Conservation (phyloP, 495 filamentous ascomycete species). For the Astrothelium subdiscretum region DNA sequence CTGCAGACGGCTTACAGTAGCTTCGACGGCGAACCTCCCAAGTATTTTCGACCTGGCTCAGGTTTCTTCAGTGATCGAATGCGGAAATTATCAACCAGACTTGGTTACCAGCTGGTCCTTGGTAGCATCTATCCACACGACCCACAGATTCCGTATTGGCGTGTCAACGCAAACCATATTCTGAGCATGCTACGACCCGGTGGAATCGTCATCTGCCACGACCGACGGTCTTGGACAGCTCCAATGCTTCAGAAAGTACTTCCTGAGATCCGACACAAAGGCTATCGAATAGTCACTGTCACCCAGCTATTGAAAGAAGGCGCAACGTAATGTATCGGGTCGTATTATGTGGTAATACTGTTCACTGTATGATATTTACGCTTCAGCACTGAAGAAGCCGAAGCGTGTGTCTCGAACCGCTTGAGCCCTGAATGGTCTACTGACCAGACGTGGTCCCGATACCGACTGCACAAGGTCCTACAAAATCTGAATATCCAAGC, state of each 20-base stretch:
- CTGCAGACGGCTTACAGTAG: slow-evolving; percentile 31
- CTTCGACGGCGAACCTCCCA: slow-evolving; percentile 21
- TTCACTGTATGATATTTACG: no score
- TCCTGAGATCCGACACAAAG: slow-evolving; percentile 52
- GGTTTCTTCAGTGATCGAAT: slow-evolving; percentile 66
- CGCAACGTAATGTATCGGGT: not conserved
- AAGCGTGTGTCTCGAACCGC: no score
- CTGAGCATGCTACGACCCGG: slow-evolving; percentile 66
- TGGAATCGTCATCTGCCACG: slow-evolving; percentile 72
- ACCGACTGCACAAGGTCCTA: no score
- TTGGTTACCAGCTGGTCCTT: slow-evolving; percentile 58
- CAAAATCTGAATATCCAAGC: no score
- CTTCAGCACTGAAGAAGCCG: no score
- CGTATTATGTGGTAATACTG: no score
- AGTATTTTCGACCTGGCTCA: slow-evolving; percentile 68
- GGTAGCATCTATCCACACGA: slow-evolving; percentile 83
- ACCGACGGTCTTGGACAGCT: slow-evolving; percentile 64
- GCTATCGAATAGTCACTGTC: slow-evolving; percentile 59
- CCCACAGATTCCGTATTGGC: slow-evolving; percentile 55
- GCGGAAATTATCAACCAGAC: slow-evolving; percentile 37
- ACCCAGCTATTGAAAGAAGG: slow-evolving; percentile 44
- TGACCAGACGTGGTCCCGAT: no score
- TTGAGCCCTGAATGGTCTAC: no score
- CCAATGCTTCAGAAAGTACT: slow-evolving; percentile 63
- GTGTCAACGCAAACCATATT: slow-evolving; percentile 67